A percentile compares a stretch with the other conserved stretches of the same genome.
Conservation (phyloP, 139 green algal species). For the Pseudopediastrum boryanum region DNA sequence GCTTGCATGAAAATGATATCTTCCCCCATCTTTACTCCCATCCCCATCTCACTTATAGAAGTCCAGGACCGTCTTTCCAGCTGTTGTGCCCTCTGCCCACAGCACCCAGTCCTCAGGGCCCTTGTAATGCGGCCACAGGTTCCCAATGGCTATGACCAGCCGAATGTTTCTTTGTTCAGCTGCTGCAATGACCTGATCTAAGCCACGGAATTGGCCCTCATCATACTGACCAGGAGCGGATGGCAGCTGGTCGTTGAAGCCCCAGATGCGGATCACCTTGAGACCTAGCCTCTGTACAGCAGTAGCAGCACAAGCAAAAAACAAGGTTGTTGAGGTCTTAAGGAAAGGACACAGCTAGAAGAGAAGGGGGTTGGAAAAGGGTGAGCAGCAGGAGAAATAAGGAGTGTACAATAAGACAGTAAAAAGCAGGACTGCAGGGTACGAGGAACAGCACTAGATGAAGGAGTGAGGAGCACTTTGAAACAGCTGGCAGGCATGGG, state of each 20-base stretch:
- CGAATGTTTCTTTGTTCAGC: conserved; percentile 45
- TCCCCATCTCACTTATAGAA: conserved; percentile 15
- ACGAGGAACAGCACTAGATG: too few species aligned
- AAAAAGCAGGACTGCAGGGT: too few species aligned
- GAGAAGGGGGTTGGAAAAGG: too few species aligned
- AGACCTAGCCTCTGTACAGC: conserved; percentile 38
- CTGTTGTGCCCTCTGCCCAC: conserved; percentile 31
- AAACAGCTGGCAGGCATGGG: too few species aligned
- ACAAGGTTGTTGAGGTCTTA: too few species aligned
- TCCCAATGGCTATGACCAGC: conserved; percentile 53
- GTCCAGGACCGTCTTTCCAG: conserved; percentile 32
- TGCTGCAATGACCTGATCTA: conserved; percentile 57
- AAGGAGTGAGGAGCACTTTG: too few species aligned
- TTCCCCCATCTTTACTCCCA: too few species aligned
- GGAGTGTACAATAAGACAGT: too few species aligned
- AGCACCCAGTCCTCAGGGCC: conserved; percentile 43
- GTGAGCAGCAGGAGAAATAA: too few species aligned
- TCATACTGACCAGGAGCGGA: conserved; percentile 42
- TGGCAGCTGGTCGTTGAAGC: conserved; percentile 39
- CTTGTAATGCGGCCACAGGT: conserved; percentile 53
- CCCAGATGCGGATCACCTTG: conserved; percentile 42
- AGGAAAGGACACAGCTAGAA: too few species aligned
- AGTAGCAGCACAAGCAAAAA: not conserved
- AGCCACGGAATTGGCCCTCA: conserved; percentile 46
- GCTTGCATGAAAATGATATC: too few species aligned